Base-by-base conservation (phyloP, 495 filamentous ascomycete genomes). In the Lasiosphaeria hispida region DNA sequence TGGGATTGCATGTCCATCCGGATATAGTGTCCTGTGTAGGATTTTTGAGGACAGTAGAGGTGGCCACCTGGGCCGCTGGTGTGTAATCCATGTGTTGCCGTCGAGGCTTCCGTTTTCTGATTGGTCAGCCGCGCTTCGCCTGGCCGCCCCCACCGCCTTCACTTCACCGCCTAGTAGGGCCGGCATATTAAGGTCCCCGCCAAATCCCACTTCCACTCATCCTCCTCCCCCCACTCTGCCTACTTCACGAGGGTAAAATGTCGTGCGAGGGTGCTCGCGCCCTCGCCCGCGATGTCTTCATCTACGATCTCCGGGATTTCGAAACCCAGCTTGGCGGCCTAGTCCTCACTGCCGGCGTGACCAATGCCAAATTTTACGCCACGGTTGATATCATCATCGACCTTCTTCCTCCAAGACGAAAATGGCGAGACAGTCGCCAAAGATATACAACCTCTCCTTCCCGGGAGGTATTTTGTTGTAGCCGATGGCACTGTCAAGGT, bases 311-410 rank as follows among this genome's bases (percentile, higher is more conserved):
- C n/a, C n/a, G n/a, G n/a, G n/a, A n/a, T 49, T 35, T 23, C 23
- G 23, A 49, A 10, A 49, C 47, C 33, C 19, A 34, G 47, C 33
- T 50, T 34, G 47, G 47, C 18, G 47, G 47, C 11, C 33, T 50
- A 5, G 47, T 50, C 47, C 47, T 53, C 18, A 53, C 34, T 39
- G 34, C 49, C 37, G 49, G 49, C 37, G 49, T 53, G 34, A 53
- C 49, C 49, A 53, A 53, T 40, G 49, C 49, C 36, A 40, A 53
- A 33, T 40, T 53, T 53, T 53, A 53, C 49, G 37, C 49, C 17
- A 53, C 38, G 49, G 37, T 53, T 40, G 37, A 53, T 33, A 53
- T 53, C 37, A 40, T 53, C 49, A 39, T 53, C 49, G 37, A 39
- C 49, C 49, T 50, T 50, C 33, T 50, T 50, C 47, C 47, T 50